phyloP scores from a whole-genome alignment of 257 asterid genomes.

The Echites panduratus region DNA sequence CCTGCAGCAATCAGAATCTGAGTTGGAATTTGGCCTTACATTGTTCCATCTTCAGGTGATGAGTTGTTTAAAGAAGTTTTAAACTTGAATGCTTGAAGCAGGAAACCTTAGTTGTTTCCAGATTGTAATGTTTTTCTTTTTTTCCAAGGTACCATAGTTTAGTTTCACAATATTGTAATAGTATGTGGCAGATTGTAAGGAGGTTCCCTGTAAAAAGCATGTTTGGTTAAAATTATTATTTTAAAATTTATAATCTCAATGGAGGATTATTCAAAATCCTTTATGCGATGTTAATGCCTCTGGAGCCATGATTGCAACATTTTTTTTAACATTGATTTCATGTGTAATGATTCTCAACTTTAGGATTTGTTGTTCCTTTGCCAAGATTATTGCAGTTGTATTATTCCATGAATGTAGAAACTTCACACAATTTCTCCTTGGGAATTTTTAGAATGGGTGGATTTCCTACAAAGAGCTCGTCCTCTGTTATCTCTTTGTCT shows the following conservation, averaged over 20 bases:
- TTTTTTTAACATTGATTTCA: not conserved
- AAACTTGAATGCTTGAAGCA: not conserved
- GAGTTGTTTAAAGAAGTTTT: not conserved
- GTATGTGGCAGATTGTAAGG: not conserved
- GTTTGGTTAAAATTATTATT: not conserved
- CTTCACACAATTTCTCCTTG: not conserved
- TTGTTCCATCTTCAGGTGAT: not conserved
- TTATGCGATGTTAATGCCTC: not conserved
- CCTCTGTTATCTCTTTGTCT: slow-evolving; percentile 36
- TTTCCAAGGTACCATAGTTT: not conserved
- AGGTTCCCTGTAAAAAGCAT: not conserved
- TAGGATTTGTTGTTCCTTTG: not conserved
- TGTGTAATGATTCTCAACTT: not conserved
- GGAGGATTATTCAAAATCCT: not conserved
- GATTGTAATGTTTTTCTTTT: not conserved
- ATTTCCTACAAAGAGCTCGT: slow-evolving; percentile 24
- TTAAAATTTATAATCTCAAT: not conserved
- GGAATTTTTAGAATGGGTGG: slow-evolving; percentile 43
- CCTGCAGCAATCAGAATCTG: too few relatives aligned
- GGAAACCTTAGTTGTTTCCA: not conserved
- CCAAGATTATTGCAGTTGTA: not conserved
- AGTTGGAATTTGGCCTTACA: too few relatives aligned
- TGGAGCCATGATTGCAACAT: not conserved
- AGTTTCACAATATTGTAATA: not conserved
- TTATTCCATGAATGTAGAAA: not conserved